Conservation (phyloP, 2,329 filamentous ascomycete species). For the Talaromyces piceae region DNA sequence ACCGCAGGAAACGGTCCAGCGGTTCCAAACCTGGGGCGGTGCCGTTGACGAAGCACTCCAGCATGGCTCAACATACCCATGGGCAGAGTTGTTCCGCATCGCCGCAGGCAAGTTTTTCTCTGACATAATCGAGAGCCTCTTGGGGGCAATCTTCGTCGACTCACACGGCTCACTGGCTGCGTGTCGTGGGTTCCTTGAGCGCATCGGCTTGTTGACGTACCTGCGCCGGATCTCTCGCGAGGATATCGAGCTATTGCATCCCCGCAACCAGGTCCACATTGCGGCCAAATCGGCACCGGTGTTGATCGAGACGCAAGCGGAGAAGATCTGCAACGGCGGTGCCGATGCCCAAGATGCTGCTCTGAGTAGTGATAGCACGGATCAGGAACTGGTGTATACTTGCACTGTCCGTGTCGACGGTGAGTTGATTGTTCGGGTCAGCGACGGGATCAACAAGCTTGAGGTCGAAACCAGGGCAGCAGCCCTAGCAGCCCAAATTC, state of each 20-base stretch:
- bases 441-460: conserved; percentile 11
- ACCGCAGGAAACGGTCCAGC: conserved; percentile 38
- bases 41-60: conserved; percentile 47
- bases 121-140: conserved; percentile 70
- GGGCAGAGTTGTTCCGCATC: conserved; percentile 61
- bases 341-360: not conserved
- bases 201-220: conserved; percentile 58
- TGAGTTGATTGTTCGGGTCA: conserved; percentile 10
- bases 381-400: not conserved
- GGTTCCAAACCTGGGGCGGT: conserved; percentile 44
- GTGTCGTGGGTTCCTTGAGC: conserved; percentile 55
- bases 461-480: conserved; percentile 13
- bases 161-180: conserved; percentile 51
- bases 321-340: not conserved
- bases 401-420: conserved; percentile 8
- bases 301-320: not conserved
- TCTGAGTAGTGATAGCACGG: not conserved
- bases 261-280: conserved; percentile 47
- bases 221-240: conserved; percentile 53
- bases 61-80: conserved; percentile 58
- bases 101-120: conserved; percentile 70
- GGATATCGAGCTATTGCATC: conserved; percentile 51
- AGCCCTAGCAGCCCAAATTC: conserved; percentile 9
- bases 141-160: conserved; percentile 82
- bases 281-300: conserved; percentile 7